Base-by-base conservation (phyloP, 331 rosid species). In the Rhamnella rubrinervis region DNA sequence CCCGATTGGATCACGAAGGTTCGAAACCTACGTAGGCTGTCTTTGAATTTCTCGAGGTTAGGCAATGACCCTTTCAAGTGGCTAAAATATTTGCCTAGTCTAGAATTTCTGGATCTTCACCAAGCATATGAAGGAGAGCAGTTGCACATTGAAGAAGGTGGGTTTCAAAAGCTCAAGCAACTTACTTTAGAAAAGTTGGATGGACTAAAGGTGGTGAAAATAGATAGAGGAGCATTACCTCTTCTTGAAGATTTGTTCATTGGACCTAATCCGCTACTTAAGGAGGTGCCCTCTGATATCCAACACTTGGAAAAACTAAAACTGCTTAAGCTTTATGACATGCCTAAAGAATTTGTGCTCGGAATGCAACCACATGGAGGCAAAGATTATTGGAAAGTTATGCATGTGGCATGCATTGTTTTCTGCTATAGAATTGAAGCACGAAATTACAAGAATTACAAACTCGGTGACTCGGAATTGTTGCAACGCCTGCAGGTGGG, bases 91-190 rank as follows among this genome's bases (percentile, higher is more conserved):
- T 51, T 80, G 47, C 81, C 65, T 0, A 71, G 57, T 41, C 6
- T 80, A 37, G 0, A 62, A 58, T 4, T n/a, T 3, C 65, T 80
- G 6, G 13, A 8, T 8, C 2, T 80, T 31, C 38, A 38, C 1
- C 38, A 71, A 37, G 68, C 78, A 0, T 75, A 50, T 80, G 52
- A 10, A 7, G 75, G 78, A 10, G 72, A 72, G 15, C 28, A 17
- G 8, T 38, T 81, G 73, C 85, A 81, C 52, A 71, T 80, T 41
- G 6, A 68, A 19, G 50, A 3, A 6, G 73, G 47, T 8, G 67
- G 77, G 10, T 80, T 80, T 80, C 68, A 8, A 1, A 80, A 67
- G 60, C 53, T 75, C 2, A 71, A 52, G 41, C 53, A 26, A 5
- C 19, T 80, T 0, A 35, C n/a, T 2, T 41, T 76, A 5, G 40